Evolutionary conservation across 73 alveolate genomes (phyloP).

Genomic region (Uronychia binucleata): DNA sequence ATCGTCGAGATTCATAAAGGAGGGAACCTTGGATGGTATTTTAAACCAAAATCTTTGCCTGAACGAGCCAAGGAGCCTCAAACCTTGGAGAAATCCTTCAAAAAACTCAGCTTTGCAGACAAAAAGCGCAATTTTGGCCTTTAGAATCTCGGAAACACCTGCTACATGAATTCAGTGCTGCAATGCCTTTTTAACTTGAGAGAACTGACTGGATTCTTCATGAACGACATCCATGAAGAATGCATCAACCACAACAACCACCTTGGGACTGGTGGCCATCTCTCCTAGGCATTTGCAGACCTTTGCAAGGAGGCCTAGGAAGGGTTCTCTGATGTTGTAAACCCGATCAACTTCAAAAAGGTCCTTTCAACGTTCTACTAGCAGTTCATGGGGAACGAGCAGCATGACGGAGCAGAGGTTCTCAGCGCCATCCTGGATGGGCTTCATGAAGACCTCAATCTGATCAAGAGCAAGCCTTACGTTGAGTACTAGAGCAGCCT

Average conservation of each 20-base stretch:
- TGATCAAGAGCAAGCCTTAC: slow-evolving; percentile 73
- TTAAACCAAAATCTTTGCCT: too few relatives aligned
- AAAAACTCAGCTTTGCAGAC: slow-evolving; percentile 1
- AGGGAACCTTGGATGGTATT: neutral
- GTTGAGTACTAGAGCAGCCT: slow-evolving; percentile 59
- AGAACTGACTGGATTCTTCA: slow-evolving; percentile 70
- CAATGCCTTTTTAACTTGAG: slow-evolving; percentile 77
- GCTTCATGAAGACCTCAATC: slow-evolving; percentile 84
- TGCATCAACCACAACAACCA: slow-evolving; percentile 63
- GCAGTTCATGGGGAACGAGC: slow-evolving; percentile 61
- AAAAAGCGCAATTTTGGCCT: slow-evolving; percentile 47
- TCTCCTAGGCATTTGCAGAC: slow-evolving; percentile 56
- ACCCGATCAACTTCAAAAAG: slow-evolving; percentile 69
- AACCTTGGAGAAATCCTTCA: neutral
- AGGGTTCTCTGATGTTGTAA: slow-evolving; percentile 2
- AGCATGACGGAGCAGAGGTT: slow-evolving; percentile 85
- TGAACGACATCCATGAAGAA: slow-evolving; percentile 32
- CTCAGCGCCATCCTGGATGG: slow-evolving; percentile 71
- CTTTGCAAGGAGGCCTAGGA: slow-evolving; percentile 30
- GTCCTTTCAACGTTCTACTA: slow-evolving; percentile 55
- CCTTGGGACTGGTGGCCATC: slow-evolving; percentile 33
- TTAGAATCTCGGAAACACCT: slow-evolving; percentile 89
- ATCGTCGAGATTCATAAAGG: neutral
- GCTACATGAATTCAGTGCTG: slow-evolving; percentile 87
- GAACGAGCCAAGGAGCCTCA: slow-evolving; percentile 50